Base-by-base conservation (phyloP, 1,284 basidiomycete species). In the Xanthoconium separans region DNA sequence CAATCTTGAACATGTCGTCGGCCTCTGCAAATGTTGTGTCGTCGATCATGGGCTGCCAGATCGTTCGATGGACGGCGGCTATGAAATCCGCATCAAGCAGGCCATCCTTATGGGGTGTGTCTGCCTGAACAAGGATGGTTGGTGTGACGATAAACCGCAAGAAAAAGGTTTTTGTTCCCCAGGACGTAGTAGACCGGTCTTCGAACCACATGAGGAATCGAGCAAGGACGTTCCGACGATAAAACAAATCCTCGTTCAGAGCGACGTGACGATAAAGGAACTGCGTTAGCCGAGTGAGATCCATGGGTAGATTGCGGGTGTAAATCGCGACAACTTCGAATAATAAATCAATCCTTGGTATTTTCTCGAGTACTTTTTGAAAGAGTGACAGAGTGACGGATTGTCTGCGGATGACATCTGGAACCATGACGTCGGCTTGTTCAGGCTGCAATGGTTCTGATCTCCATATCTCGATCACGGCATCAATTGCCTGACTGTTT, bases 201-300 rank as follows among this genome's bases (percentile, higher is more conserved):
- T 85, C 83, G 70, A 96, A 94, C 79, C 94, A 89, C 43, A 83
- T 81, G 56, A 97, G 76, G 73, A 98, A 99, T 56, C 91, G 87
- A 66, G 85, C 79, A 46, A 99, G 77, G 51, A 98, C 77, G 58
- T 91, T 91, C 41, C 91, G 84, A 51, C 90, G 89, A 74, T 93
- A 93, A 31, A 79, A 69, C 11, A 80, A 62, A 59, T 85, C 79
- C 16, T 80, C 74, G 59, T 75, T 84, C 66, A 86, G 65, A 65
- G 94, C 91, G 34, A 97, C 88, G 61, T 93, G 90, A 31, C 83
- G 77, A 69, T 96, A 96, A 18, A 99, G 81, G 77, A 98, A 98
- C 57, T 89, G 86, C 0, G 91, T 87, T n/a, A 91, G 77, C 47
- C 79, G 81, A 29, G 92, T 84, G 40, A 93, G 77, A 66, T 99